Conservation (phyloP, 225 moss, liverwort and hornwort species). For the Rhytidiadelphus loreus region DNA sequence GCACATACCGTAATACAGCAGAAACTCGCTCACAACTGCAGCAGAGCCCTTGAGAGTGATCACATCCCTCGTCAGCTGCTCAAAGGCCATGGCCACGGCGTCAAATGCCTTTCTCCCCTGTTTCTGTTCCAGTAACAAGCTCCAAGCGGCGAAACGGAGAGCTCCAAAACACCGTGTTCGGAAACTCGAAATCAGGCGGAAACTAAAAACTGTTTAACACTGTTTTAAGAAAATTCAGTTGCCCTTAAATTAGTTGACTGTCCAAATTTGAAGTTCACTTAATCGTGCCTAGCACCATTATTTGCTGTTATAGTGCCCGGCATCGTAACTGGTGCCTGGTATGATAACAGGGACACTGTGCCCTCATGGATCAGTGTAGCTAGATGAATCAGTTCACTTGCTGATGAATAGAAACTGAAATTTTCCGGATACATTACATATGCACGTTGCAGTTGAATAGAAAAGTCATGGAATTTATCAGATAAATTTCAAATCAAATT, state of each 20-base stretch:
- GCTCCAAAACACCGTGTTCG: background rate
- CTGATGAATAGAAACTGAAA: background rate
- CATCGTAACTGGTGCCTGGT: too few relatives aligned
- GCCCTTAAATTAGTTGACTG: too few relatives aligned
- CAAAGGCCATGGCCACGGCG: slow-evolving; percentile 34
- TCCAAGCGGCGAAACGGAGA: background rate
- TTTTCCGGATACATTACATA: background rate
- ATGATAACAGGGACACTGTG: too few relatives aligned
- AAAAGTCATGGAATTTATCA: background rate
- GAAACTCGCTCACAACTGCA: slow-evolving; percentile 78
- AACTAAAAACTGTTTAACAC: too few relatives aligned
- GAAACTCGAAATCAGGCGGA: background rate
- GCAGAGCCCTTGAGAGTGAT: slow-evolving; percentile 88
- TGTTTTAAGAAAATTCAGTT: too few relatives aligned
- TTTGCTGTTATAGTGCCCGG: too few relatives aligned
- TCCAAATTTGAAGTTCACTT: too few relatives aligned
- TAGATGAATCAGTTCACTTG: background rate
- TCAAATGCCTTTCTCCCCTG: background rate
- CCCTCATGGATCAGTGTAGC: too few relatives aligned
- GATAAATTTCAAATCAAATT: background rate
- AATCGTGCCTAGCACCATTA: too few relatives aligned
- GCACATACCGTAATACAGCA: slow-evolving; percentile 27
- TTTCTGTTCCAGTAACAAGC: background rate
- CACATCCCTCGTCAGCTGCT: slow-evolving; percentile 52
- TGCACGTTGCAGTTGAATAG: background rate